Percentiles rank a stretch among this genome's conserved stretches.
These are phyloP conservation scores for Solanum phureja DNA, from an alignment of 257 asterid genomes.

Conservation along the genomic window DNA sequence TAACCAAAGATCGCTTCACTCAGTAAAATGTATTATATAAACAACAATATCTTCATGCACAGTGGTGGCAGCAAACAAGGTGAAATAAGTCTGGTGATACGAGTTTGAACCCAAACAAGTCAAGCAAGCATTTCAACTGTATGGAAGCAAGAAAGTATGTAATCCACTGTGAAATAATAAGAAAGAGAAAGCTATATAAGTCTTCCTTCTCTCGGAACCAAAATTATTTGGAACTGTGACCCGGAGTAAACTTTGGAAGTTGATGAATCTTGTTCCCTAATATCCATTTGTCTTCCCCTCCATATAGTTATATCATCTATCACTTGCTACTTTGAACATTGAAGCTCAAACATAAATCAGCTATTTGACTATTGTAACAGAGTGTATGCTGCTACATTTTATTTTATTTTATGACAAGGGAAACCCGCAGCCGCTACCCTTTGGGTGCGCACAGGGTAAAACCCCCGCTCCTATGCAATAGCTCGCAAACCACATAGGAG, in stretches of 20 bases:
- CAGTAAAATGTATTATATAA: not conserved
- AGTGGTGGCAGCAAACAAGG: not conserved
- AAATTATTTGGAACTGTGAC: not conserved
- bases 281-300: not conserved
- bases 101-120: not conserved
- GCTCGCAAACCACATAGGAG: too few relatives aligned
- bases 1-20: not conserved
- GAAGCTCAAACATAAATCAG: not conserved
- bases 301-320: not conserved
- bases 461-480: too few relatives aligned
- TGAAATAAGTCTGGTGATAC: not conserved
- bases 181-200: not conserved
- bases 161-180: not conserved
- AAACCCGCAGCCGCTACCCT: too few relatives aligned
- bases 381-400: not conserved
- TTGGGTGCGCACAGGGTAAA: too few relatives aligned
- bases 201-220: not conserved
- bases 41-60: not conserved
- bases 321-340: not conserved
- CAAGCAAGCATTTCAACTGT: not conserved
- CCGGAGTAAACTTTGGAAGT: not conserved
- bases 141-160: not conserved
- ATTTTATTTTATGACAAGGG: too few relatives aligned
- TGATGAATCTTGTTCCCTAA: not conserved
- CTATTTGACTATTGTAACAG: not conserved